Evolutionary conservation across 2,329 filamentous ascomycete species (phyloP), one percentile per base, ranked within the genome.

Genomic region (Exophiala sp.): DNA sequence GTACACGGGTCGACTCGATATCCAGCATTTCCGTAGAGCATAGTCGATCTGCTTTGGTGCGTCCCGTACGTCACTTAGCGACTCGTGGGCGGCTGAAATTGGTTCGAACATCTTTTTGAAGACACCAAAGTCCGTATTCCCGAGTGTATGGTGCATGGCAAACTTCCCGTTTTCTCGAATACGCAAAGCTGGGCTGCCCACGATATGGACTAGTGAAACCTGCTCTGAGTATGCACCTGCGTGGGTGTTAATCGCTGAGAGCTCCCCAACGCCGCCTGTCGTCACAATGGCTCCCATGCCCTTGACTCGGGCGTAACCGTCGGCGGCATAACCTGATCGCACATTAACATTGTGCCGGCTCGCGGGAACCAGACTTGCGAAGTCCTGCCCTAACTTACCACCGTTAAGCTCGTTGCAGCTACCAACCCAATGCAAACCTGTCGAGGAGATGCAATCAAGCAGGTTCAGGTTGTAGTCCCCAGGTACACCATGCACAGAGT

Each of bases 241-340:
- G 11, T 65, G 58, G 12, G 64, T 63, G 50, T 66, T 67, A 45
- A 67, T 55, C 12, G 63, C 61, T 47, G 60, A 64, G 20, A 76
- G 66, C 57, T 79, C 44, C 67, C 70, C 52, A 78, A 77, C 18
- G 75, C 70, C 14, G 83, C 66, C 62, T 82, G 81, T 66, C 83
- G 81, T 50, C 20, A 84, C 1, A 80, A 51, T 6, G 5, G 40
- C 48, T 14, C 24, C 39, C 7, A 51, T 45, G 6, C 48, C 40
- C 29, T 51, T 51, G 54, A 88, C 78, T 58, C 87, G 80, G 50
- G 86, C 86, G 66, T 90, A 90, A 16, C 87, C 87, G 71, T 90
- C 87, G n/a, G 87, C 85, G 29, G 87, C 87, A 63, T 90, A 90
- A 16, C 84, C 85, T 48, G 79, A 41, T 35, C 33, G 33, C 7